Percentiles rank a stretch among this genome's conserved stretches.
These are phyloP conservation scores for Trypethelium eluteriae DNA, from an alignment of 495 filamentous ascomycete genomes.

Conservation along the genomic window DNA sequence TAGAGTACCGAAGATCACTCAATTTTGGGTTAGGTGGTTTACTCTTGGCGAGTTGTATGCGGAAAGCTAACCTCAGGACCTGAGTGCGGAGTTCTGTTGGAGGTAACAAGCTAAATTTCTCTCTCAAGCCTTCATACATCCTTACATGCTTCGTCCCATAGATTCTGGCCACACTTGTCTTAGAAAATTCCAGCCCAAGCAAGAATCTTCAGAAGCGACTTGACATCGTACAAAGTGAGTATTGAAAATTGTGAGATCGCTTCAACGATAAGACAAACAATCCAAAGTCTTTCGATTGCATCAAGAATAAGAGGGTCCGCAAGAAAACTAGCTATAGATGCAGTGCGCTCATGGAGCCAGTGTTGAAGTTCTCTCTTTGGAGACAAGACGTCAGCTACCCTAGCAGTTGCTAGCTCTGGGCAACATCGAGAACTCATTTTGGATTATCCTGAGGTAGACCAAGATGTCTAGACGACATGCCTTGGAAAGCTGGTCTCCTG, in stretches of 20 bases:
- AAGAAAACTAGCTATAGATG: not conserved
- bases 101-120: not conserved
- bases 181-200: not conserved
- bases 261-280: not conserved
- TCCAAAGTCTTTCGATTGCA: not conserved
- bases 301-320: not conserved
- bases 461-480: not conserved
- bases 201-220: not conserved
- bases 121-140: not conserved
- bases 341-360: not conserved
- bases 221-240: not conserved
- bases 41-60: not conserved
- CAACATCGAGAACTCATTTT: not conserved
- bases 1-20: too few relatives aligned
- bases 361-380: not conserved
- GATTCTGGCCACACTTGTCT: not conserved
- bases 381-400: not conserved
- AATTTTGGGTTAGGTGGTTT: not conserved
- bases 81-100: not conserved
- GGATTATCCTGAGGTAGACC: not conserved
- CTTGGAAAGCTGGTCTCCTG: not conserved
- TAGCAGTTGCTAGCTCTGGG: not conserved
- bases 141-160: not conserved
- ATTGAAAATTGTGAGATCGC: not conserved
- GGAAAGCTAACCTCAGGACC: not conserved